Evolutionary conservation across 148 eudicot genomes (phyloP).

Genomic region (Vaccinium myrtillus): DNA sequence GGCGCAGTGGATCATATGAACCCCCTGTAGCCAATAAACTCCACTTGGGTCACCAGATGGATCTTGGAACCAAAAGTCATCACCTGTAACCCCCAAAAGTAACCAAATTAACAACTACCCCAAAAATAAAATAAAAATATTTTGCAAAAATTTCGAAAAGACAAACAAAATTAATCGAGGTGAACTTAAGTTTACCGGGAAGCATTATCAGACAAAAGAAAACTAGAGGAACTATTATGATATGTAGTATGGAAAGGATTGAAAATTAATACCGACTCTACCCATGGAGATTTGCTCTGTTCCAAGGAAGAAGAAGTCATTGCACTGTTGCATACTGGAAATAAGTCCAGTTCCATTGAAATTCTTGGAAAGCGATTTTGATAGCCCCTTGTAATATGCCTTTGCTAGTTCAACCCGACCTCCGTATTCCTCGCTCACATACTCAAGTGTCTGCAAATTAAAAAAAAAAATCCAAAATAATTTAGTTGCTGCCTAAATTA

Average conservation of each 20-base stretch:
- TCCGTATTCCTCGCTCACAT: constrained; percentile 48
- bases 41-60: constrained; percentile 69
- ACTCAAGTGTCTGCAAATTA: constrained; percentile 48
- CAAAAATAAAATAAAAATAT: background rate
- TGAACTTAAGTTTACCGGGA: no score
- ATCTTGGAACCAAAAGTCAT: constrained; percentile 73
- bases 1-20: constrained; percentile 73
- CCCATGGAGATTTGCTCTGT: constrained; percentile 60
- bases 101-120: constrained; percentile 8
- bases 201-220: no score
- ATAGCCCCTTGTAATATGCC: constrained; percentile 49
- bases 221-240: no score
- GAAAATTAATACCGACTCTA: constrained; percentile 51
- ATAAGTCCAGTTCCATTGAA: constrained; percentile 57
- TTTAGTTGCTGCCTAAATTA: background rate
- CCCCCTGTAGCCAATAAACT: constrained; percentile 71
- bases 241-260: background rate
- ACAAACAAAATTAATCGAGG: background rate
- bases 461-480: background rate
- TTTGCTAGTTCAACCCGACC: constrained; percentile 65
- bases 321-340: constrained; percentile 73
- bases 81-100: constrained; percentile 36
- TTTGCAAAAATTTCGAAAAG: background rate
- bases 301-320: constrained; percentile 69
- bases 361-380: constrained; percentile 54